Base-by-base conservation (phyloP, 495 filamentous ascomycete genomes). In the Geoglossum glabrum region DNA sequence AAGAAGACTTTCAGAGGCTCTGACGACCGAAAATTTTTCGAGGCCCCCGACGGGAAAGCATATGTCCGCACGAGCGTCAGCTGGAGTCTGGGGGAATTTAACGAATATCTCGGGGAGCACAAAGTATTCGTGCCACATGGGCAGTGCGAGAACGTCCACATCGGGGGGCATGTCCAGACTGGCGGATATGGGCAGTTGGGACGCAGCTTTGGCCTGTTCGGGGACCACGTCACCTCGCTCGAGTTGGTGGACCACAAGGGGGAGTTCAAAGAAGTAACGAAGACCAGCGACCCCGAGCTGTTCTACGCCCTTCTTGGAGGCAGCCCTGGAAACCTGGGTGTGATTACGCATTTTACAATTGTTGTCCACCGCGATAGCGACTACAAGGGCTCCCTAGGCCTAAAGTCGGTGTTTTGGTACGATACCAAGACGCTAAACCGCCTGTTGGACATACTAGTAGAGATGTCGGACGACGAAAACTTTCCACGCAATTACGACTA, bases 401-500 rank as follows among this genome's bases (percentile, higher is more conserved):
- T 71, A 56, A 69, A 67, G 51, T 61, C 64, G 13, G 10, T 70
- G 3, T 69, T 62, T 60, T 64, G 63, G 56, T 71, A 72, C 59
- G 57, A 61, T 26, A 59, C 61, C 15, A 46, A 67, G 51, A 66
- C 61, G 1, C 58, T 70, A 40, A 67, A 71, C 58, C 58, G 56
- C 30, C 61, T 71, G 0, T 30, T 70, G 0, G 60, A 71, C 13
- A 66, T 67, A 23, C 58, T 72, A 9, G 70, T 64, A 8, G 70
- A 68, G 55, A 73, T 71, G 69, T 60, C 65, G 0, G 72, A 73
- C 34, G 50, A 72, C 59, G 59, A 63, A 15, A 56, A 71, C 34
- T 68, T 69, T 54, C 70, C 71, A 38, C 59, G 70, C 4, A 73
- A 72, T 63, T 73, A 70, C 59, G 71, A 72, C 60, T 50, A 68